These are phyloP conservation scores for Arachis stenosperma DNA, from an alignment of 306 rosid genomes.

Conservation along the genomic window DNA sequence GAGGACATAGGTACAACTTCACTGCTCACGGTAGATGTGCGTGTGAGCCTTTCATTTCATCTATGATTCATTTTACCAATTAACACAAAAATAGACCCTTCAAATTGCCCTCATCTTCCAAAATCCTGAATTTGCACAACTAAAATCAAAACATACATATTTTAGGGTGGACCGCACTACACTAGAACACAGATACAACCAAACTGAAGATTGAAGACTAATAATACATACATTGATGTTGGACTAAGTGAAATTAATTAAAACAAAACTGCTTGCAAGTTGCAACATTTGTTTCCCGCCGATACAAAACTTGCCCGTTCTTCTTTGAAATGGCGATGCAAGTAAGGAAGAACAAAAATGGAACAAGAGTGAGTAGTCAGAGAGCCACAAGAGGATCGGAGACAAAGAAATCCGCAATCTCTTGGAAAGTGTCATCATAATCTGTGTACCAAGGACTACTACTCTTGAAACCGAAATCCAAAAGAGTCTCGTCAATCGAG, in stretches of 20 bases:
- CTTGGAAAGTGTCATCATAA: slow-evolving; percentile 61
- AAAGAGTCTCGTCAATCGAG: slow-evolving; percentile 37
- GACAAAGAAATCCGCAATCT: slow-evolving; percentile 77
- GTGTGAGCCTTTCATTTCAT: slow-evolving; percentile 1
- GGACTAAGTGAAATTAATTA: neutral
- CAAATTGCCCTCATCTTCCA: no score
- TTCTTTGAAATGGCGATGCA: neutral
- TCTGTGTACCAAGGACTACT: slow-evolving; percentile 44
- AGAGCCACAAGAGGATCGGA: slow-evolving; percentile 66
- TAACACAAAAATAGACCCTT: no score
- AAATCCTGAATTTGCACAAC: no score
- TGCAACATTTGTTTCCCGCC: neutral
- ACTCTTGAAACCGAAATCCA: slow-evolving; percentile 44
- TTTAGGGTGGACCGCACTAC: neutral
- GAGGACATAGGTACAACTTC: no score
- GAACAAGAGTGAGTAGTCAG: slow-evolving; percentile 16
- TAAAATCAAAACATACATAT: neutral
- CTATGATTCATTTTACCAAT: neutral
- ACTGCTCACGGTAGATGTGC: neutral
- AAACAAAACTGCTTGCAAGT: slow-evolving; percentile 13
- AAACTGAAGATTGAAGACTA: neutral
- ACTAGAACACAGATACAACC: neutral
- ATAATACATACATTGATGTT: neutral
- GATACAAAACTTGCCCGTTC: slow-evolving; percentile 50
- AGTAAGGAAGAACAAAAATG: no score